A percentile compares a stretch with the other conserved stretches of the same genome.
Evolutionary conservation across 352 stramenopile genomes (phyloP).

Genomic region (Phytophthora pluvialis): DNA sequence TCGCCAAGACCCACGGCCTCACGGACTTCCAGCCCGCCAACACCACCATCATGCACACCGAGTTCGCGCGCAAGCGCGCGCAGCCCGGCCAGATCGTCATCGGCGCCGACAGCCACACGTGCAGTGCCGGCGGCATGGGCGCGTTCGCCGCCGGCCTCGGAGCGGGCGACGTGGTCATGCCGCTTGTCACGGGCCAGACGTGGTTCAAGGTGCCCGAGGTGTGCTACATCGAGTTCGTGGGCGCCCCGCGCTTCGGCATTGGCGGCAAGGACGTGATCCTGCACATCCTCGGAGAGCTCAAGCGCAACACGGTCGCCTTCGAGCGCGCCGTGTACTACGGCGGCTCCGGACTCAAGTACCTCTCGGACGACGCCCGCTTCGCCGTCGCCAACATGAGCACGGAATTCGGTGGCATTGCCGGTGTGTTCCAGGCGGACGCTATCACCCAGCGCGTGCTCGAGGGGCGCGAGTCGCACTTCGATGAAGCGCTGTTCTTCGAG

Average conservation of each 20-base stretch:
- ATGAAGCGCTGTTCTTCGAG: slow-evolving; percentile 78
- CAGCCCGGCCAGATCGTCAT: slow-evolving; percentile 87
- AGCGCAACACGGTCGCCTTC: slow-evolving; percentile 86
- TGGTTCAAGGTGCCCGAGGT: slow-evolving; percentile 88
- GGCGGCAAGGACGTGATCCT: slow-evolving; percentile 85
- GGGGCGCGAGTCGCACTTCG: slow-evolving; percentile 60
- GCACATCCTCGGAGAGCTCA: slow-evolving; percentile 78
- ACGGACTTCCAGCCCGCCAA: slow-evolving; percentile 85
- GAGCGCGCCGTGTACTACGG: slow-evolving; percentile 84
- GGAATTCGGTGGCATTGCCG: slow-evolving; percentile 84
- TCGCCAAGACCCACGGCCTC: slow-evolving; percentile 70
- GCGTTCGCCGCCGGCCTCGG: slow-evolving; percentile 76
- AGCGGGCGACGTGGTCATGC: slow-evolving; percentile 84
- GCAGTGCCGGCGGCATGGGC: slow-evolving; percentile 78
- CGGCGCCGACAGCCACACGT: slow-evolving; percentile 82
- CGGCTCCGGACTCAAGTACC: slow-evolving; percentile 58
- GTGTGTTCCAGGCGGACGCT: slow-evolving; percentile 77
- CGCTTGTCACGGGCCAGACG: slow-evolving; percentile 81
- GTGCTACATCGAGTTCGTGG: slow-evolving; percentile 82
- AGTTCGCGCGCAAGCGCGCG: slow-evolving; percentile 81
- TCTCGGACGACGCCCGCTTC: slow-evolving; percentile 85
- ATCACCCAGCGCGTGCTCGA: slow-evolving; percentile 72
- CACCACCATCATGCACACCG: slow-evolving; percentile 89
- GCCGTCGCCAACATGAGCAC: slow-evolving; percentile 87
- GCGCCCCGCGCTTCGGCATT: slow-evolving; percentile 69